phyloP scores from a whole-genome alignment of 345 rosid genomes.

The Theobroma cacao region DNA sequence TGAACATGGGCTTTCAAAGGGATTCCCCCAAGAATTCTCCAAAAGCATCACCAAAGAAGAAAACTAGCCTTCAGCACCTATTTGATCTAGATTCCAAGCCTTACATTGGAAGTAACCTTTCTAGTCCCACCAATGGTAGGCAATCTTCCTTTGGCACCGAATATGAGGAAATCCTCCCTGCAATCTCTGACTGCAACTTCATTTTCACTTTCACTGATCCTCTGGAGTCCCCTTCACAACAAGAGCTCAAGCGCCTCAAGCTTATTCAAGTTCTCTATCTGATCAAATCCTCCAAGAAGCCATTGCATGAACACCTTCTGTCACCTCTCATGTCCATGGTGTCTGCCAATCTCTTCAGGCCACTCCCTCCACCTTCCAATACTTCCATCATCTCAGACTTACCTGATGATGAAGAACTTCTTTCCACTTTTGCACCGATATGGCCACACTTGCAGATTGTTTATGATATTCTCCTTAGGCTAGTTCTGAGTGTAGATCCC shows the following conservation, averaged over 20 bases:
- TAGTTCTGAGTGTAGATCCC: slow-evolving; percentile 38
- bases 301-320: slow-evolving; percentile 25
- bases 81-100: slow-evolving; percentile 37
- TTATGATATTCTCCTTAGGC: slow-evolving; percentile 44
- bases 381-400: slow-evolving; percentile 16
- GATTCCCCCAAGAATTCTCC: slow-evolving; percentile 35
- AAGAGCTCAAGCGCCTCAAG: slow-evolving; percentile 46
- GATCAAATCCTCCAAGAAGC: slow-evolving; percentile 32
- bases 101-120: not conserved
- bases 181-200: slow-evolving; percentile 34
- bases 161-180: slow-evolving; percentile 32
- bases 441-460: slow-evolving; percentile 60
- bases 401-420: slow-evolving; percentile 45
- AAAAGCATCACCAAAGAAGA: slow-evolving; percentile 30
- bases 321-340: slow-evolving; percentile 48
- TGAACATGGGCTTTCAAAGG: slow-evolving; percentile 38
- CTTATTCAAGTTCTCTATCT: slow-evolving; percentile 43
- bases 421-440: slow-evolving; percentile 24
- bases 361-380: slow-evolving; percentile 44
- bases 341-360: slow-evolving; percentile 50
- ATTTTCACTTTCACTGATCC: slow-evolving; percentile 49
- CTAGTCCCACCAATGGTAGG: not conserved
- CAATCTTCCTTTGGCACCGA: slow-evolving; percentile 19
- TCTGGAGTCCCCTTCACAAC: slow-evolving; percentile 46
- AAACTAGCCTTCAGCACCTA: slow-evolving; percentile 32